A percentile compares a stretch with the other conserved stretches of the same genome.
Evolutionary conservation across 208 protist genomes (phyloP).

Genomic region (Wallacemonas collosoma): DNA sequence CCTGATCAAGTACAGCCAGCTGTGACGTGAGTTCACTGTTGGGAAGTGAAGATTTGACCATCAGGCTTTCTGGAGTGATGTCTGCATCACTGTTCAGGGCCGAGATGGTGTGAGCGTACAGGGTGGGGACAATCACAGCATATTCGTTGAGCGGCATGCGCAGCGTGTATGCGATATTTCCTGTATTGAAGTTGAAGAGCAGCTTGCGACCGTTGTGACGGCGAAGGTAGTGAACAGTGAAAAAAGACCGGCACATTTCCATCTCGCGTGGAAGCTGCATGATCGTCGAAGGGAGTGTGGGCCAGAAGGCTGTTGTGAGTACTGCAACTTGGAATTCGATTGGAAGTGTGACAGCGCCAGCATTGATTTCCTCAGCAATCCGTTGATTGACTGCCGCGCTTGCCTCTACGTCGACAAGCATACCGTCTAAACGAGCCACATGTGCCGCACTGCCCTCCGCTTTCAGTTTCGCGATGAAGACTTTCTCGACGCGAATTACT

Average conservation of each 20-base stretch:
- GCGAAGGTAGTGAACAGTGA: slow-evolving; percentile 59
- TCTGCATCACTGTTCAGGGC: slow-evolving; percentile 41
- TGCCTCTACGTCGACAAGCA: slow-evolving; percentile 39
- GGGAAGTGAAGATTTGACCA: slow-evolving; percentile 22
- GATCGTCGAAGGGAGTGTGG: slow-evolving; percentile 42
- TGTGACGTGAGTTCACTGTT: slow-evolving; percentile 36
- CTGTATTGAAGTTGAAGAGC: slow-evolving; percentile 63
- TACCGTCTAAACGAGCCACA: slow-evolving; percentile 67
- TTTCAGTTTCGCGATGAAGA: slow-evolving; percentile 55
- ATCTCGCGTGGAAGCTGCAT: slow-evolving; percentile 51
- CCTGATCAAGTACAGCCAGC: slow-evolving; percentile 38
- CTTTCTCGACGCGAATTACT: slow-evolving; percentile 36
- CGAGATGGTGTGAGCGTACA: slow-evolving; percentile 70
- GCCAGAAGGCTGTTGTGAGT: slow-evolving; percentile 71
- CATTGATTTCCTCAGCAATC: slow-evolving; percentile 7
- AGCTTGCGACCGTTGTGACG: slow-evolving; percentile 78
- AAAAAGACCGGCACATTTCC: slow-evolving; percentile 53
- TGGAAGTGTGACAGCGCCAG: slow-evolving; percentile 30
- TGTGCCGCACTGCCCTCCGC: slow-evolving; percentile 46
- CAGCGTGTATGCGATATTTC: slow-evolving; percentile 64
- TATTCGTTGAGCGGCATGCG: slow-evolving; percentile 38
- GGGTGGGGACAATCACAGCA: slow-evolving; percentile 57
- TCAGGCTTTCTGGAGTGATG: slow-evolving; percentile 20
- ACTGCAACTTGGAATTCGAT: slow-evolving; percentile 63
- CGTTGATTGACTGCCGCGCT: slow-evolving; percentile 17